Evolutionary conservation across 179 eudicot genomes (phyloP).

Genomic region (Corrigiola litoralis): DNA sequence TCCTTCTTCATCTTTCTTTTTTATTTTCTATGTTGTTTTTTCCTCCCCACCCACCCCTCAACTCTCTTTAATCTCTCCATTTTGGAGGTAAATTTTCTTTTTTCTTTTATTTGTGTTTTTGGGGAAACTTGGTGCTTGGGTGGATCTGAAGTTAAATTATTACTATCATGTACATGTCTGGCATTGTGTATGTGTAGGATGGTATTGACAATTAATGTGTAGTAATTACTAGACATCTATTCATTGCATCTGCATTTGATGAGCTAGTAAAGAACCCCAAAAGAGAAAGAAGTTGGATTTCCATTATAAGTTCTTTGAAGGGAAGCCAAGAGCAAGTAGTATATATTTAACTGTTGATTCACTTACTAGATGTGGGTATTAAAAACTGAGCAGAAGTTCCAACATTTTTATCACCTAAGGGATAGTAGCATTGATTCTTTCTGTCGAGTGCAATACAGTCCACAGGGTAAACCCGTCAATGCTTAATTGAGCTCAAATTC

Average conservation of each 20-base stretch:
- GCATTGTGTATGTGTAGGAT: slow-evolving; percentile 37
- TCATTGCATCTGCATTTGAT: slow-evolving; percentile 20
- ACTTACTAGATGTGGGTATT: background rate
- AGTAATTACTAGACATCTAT: slow-evolving; percentile 24
- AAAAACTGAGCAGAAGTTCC: too few species aligned
- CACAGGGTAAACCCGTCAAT: too few species aligned
- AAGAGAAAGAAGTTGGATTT: background rate
- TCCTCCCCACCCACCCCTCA: background rate
- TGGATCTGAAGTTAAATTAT: slow-evolving; percentile 30
- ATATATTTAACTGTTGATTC: background rate
- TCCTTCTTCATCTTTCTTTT: background rate
- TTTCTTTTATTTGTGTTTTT: slow-evolving; percentile 2
- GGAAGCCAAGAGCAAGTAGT: background rate
- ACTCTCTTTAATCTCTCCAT: background rate
- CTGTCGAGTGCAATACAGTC: too few species aligned
- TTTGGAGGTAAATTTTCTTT: slow-evolving; percentile 18
- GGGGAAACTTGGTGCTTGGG: slow-evolving; percentile 7
- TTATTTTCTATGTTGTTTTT: background rate
- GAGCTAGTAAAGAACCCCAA: slow-evolving; percentile 14
- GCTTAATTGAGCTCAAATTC: too few species aligned
- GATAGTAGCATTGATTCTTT: too few species aligned
- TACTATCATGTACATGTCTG: slow-evolving; percentile 33
- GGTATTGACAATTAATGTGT: slow-evolving; percentile 30
- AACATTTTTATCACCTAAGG: too few species aligned
- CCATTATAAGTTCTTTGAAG: slow-evolving; percentile 13